These are phyloP conservation scores for Phytomonas serpens DNA, from an alignment of 208 protist species.

Conservation along the genomic window DNA sequence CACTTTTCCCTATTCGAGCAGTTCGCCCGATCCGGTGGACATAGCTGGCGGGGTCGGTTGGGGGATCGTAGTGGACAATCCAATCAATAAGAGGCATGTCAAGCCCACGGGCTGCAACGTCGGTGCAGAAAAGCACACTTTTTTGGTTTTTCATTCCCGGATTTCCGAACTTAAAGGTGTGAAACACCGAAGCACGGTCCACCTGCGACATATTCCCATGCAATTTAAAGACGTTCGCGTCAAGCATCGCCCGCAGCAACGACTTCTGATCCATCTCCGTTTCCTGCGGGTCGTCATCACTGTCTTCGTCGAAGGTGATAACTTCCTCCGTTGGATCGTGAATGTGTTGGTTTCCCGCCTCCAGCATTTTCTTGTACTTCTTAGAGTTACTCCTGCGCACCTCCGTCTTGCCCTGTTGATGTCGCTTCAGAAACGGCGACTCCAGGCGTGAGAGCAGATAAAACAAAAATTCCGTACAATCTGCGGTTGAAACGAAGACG, in stretches of 20 bases:
- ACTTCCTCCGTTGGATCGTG: slow-evolving; percentile 26
- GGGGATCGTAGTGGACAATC: slow-evolving; percentile 98
- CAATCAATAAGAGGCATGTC: slow-evolving; percentile 94
- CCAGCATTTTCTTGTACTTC: slow-evolving; percentile 41
- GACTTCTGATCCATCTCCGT: not conserved
- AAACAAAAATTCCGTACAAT: slow-evolving; percentile 95
- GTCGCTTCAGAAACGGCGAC: slow-evolving; percentile 38
- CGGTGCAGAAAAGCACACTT: slow-evolving; percentile 94
- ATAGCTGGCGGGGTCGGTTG: slow-evolving; percentile 91
- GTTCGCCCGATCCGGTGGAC: slow-evolving; percentile 95
- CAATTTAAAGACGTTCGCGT: slow-evolving; percentile 86
- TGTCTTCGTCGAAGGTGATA: slow-evolving; percentile 85
- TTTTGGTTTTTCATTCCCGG: slow-evolving; percentile 36
- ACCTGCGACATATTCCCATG: slow-evolving; percentile 94
- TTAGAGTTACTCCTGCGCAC: slow-evolving; percentile 15
- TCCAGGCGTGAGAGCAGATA: slow-evolving; percentile 86
- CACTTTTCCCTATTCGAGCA: slow-evolving; percentile 91
- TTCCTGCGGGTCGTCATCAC: slow-evolving; percentile 38
- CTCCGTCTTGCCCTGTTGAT: slow-evolving; percentile 16
- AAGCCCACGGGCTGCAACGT: slow-evolving; percentile 91
- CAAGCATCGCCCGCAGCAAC: slow-evolving; percentile 49
- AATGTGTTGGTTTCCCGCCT: slow-evolving; percentile 44
- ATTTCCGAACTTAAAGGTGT: slow-evolving; percentile 67
- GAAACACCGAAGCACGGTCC: slow-evolving; percentile 89
- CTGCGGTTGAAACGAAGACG: slow-evolving; percentile 96